These are phyloP conservation scores for Penicillium bovifimosum DNA, from an alignment of 495 filamentous ascomycete genomes.

Conservation along the genomic window DNA sequence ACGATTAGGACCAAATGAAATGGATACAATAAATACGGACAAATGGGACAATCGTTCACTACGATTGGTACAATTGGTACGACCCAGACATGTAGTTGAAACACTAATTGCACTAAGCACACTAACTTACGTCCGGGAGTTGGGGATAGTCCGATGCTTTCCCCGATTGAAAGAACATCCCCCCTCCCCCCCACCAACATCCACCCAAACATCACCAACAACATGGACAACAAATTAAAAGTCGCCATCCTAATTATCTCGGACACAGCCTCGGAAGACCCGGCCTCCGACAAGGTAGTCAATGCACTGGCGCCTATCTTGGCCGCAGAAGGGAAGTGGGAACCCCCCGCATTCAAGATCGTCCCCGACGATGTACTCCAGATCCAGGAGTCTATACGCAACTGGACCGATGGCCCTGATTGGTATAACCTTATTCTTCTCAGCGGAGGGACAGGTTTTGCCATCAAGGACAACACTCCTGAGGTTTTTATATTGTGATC, in stretches of 20 bases:
- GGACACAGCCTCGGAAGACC: slow-evolving; percentile 82
- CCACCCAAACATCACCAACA: slow-evolving; percentile 11
- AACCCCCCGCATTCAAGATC: slow-evolving; percentile 60
- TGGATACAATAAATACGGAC: not conserved
- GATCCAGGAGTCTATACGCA: slow-evolving; percentile 66
- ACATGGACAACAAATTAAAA: slow-evolving; percentile 24
- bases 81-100: not conserved
- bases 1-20: not conserved
- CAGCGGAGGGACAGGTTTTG: slow-evolving; percentile 92
- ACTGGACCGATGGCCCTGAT: slow-evolving; percentile 60
- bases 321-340: slow-evolving; percentile 63
- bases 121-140: slow-evolving; percentile 4
- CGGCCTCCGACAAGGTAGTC: slow-evolving; percentile 68
- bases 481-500: slow-evolving; percentile 53
- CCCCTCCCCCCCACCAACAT: slow-evolving; percentile 2
- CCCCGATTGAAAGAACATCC: not conserved
- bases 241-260: slow-evolving; percentile 81
- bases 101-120: not conserved
- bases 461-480: slow-evolving; percentile 79
- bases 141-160: slow-evolving; percentile 17
- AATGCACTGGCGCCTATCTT: slow-evolving; percentile 63
- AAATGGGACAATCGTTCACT: no score
- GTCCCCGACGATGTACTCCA: slow-evolving; percentile 71
- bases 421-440: slow-evolving; percentile 72
- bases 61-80: not conserved